These are phyloP conservation scores for Vitis amurensis DNA, from an alignment of 164 flowering plant genomes.

Conservation along the genomic window DNA sequence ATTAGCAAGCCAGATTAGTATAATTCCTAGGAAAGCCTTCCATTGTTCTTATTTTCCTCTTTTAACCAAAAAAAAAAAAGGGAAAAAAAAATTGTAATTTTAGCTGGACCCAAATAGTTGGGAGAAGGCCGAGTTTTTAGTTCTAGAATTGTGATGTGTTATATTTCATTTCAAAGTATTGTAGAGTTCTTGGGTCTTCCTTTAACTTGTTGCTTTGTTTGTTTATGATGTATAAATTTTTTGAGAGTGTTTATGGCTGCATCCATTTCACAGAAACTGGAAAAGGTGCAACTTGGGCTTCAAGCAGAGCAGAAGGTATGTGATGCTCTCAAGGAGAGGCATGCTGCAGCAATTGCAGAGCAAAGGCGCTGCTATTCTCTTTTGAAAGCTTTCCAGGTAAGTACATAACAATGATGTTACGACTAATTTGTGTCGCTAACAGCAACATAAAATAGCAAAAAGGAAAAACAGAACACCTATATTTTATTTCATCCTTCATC, in stretches of 20 bases:
- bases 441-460: background rate
- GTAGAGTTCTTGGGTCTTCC: no score
- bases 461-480: background rate
- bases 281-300: constrained; percentile 54
- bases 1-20: no score
- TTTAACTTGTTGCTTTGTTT: no score
- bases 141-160: no score
- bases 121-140: no score
- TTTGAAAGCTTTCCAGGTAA: constrained; percentile 67
- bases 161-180: no score
- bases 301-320: constrained; percentile 51
- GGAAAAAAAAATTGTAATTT: no score
- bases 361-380: constrained; percentile 62
- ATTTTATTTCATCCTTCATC: background rate
- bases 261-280: constrained; percentile 56
- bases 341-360: constrained; percentile 56
- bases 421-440: background rate
- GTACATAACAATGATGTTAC: background rate
- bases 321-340: constrained; percentile 53
- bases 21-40: no score
- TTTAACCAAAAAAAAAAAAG: no score
- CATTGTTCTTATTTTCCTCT: no score
- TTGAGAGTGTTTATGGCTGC: background rate
- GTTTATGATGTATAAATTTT: no score
- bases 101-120: no score